phyloP scores from a whole-genome alignment of 345 rosid genomes.

The Gossypium anomalum region DNA sequence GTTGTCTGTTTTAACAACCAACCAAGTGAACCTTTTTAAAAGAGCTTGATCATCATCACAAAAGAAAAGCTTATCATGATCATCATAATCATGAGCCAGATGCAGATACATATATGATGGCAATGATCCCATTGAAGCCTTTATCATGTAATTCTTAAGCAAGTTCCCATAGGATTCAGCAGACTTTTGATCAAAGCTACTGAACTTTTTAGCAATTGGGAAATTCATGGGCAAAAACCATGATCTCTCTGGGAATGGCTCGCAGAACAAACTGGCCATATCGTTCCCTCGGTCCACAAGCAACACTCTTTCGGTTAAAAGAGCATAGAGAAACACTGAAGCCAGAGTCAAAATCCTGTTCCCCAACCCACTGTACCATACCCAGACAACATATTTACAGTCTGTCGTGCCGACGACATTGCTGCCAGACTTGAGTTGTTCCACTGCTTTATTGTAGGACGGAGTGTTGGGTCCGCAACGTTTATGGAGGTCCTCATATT shows the following conservation, averaged over 20 bases:
- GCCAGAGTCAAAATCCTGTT: conserved; percentile 57
- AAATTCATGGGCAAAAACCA: conserved; percentile 55
- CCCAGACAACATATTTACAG: conserved; percentile 63
- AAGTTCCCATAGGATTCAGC: conserved; percentile 47
- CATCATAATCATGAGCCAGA: conserved; percentile 54
- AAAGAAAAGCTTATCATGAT: conserved; percentile 66
- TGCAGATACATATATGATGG: conserved; percentile 51
- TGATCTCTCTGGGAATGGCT: conserved; percentile 54
- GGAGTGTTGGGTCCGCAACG: conserved; percentile 51
- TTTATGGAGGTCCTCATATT: conserved; percentile 56
- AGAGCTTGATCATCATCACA: conserved; percentile 47
- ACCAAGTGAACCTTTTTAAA: conserved; percentile 52
- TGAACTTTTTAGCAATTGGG: conserved; percentile 33
- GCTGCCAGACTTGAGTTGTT: conserved; percentile 32
- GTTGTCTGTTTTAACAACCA: conserved; percentile 59
- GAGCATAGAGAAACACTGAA: conserved; percentile 61
- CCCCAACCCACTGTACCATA: conserved; percentile 68
- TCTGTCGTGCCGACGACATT: conserved; percentile 19
- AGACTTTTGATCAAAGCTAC: conserved; percentile 37
- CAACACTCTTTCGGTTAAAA: conserved; percentile 56
- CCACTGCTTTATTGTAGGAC: conserved; percentile 31
- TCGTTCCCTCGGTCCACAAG: conserved; percentile 63
- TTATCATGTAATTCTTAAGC: conserved; percentile 41
- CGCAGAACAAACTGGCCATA: conserved; percentile 49
- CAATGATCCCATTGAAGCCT: conserved; percentile 18